phyloP scores from a whole-genome alignment of 805 yeast species.

The Tetrapisispora taiwanensis region DNA sequence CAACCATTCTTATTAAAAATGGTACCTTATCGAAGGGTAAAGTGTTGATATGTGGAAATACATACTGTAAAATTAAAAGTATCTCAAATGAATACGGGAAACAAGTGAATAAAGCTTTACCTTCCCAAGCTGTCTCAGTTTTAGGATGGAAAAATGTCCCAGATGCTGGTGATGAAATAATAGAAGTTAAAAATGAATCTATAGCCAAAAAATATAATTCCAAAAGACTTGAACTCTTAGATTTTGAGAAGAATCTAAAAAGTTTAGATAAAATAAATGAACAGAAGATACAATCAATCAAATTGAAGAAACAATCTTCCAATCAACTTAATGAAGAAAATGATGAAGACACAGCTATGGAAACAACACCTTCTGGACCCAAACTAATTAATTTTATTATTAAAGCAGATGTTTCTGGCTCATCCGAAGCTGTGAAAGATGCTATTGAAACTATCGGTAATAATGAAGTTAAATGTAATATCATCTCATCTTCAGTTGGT shows the following conservation, averaged over 20 bases:
- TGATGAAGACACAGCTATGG: conserved; percentile 17
- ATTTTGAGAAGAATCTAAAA: conserved; percentile 46
- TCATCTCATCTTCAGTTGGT: conserved; percentile 72
- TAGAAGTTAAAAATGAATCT: conserved; percentile 67
- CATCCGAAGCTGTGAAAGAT: conserved; percentile 86
- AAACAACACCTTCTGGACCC: conserved; percentile 6
- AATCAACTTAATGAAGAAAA: conserved; percentile 14
- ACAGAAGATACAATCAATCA: conserved; percentile 42
- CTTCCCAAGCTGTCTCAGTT: conserved; percentile 83
- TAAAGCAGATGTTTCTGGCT: conserved; percentile 89
- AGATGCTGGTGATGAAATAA: conserved; percentile 75
- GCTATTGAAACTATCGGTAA: conserved; percentile 77
- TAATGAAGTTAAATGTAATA: conserved; percentile 64
- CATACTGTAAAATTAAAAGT: conserved; percentile 75
- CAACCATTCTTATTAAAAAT: conserved; percentile 73
- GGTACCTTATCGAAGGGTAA: conserved; percentile 66
- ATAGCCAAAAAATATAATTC: conserved; percentile 65
- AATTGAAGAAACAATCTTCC: conserved; percentile 14
- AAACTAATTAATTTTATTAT: conserved; percentile 51
- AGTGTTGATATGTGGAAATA: conserved; percentile 73
- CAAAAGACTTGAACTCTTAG: conserved; percentile 53
- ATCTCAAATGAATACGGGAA: conserved; percentile 69
- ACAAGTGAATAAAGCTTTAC: conserved; percentile 54
- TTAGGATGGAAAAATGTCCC: conserved; percentile 94
- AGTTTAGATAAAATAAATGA: conserved; percentile 66